Percentiles rank a stretch among this genome's conserved stretches.
These are phyloP conservation scores for Kandelia obovata DNA, from an alignment of 345 rosid genomes.

Conservation along the genomic window DNA sequence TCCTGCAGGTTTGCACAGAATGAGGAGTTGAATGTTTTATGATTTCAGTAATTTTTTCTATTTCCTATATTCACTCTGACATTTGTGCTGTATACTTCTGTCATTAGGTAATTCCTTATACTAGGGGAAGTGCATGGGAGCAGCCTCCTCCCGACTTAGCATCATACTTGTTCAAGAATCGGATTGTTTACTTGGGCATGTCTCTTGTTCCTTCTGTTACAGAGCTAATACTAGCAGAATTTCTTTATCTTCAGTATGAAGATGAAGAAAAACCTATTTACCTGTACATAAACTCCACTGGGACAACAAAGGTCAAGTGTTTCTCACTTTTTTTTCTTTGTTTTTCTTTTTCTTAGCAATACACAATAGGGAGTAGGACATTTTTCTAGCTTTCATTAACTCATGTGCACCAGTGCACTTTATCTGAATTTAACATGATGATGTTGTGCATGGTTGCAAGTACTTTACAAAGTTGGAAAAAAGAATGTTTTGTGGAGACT, in stretches of 20 bases:
- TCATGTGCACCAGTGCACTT: too few relatives aligned
- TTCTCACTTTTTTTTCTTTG: too few relatives aligned
- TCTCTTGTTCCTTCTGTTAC: constrained; percentile 89
- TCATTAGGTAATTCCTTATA: constrained; percentile 77
- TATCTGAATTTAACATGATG: too few relatives aligned
- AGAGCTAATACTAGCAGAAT: constrained; percentile 74
- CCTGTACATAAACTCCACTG: constrained; percentile 90
- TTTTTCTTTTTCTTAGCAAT: too few relatives aligned
- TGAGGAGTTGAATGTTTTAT: neutral
- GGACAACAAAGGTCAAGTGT: constrained; percentile 68
- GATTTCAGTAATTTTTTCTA: neutral
- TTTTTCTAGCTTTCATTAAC: too few relatives aligned
- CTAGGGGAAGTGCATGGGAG: constrained; percentile 68
- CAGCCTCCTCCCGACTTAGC: constrained; percentile 96
- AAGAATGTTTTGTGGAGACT: too few relatives aligned
- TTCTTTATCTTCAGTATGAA: constrained; percentile 88
- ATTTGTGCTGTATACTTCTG: neutral
- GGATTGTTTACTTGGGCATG: constrained; percentile 95
- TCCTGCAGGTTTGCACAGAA: neutral
- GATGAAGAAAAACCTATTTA: constrained; percentile 81
- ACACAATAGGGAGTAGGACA: too few relatives aligned
- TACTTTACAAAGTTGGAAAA: too few relatives aligned
- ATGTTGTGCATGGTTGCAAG: too few relatives aligned
- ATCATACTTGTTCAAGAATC: constrained; percentile 68
- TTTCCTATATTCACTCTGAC: neutral